These are phyloP conservation scores for Penicillium flavigenum DNA, from an alignment of 495 filamentous ascomycete species.

Conservation along the genomic window DNA sequence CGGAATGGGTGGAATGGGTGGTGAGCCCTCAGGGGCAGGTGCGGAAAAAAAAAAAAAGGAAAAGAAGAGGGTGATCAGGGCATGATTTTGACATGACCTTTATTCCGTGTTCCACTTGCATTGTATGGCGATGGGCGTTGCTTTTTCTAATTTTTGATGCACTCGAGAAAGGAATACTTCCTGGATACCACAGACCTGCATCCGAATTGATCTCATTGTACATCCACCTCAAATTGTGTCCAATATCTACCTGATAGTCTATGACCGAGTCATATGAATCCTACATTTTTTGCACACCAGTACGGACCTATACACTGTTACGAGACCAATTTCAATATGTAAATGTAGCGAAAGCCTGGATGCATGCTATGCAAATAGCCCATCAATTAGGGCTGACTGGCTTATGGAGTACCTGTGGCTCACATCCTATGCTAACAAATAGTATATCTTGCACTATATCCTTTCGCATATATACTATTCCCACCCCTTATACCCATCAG, in stretches of 20 bases:
- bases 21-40: slow-evolving; percentile 37
- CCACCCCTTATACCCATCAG: too few species aligned
- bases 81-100: slow-evolving; percentile 23
- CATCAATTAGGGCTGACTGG: too few species aligned
- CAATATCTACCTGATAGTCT: neutral
- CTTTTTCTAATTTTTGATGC: slow-evolving; percentile 19
- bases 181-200: slow-evolving; percentile 10
- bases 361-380: too few species aligned
- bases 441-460: too few species aligned
- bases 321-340: too few species aligned
- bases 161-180: slow-evolving; percentile 21
- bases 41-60: slow-evolving; percentile 51
- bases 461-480: too few species aligned
- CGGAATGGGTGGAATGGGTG: slow-evolving; percentile 32
- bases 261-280: too few species aligned
- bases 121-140: slow-evolving; percentile 43
- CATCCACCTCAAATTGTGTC: neutral
- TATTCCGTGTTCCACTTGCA: slow-evolving; percentile 29
- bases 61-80: slow-evolving; percentile 49
- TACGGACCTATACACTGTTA: too few species aligned
- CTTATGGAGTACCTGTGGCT: too few species aligned
- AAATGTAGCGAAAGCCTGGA: too few species aligned
- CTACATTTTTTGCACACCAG: too few species aligned
- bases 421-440: too few species aligned
- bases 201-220: slow-evolving; percentile 10